Base-by-base conservation (phyloP, 306 rosid genomes). In the Glycine soja region DNA sequence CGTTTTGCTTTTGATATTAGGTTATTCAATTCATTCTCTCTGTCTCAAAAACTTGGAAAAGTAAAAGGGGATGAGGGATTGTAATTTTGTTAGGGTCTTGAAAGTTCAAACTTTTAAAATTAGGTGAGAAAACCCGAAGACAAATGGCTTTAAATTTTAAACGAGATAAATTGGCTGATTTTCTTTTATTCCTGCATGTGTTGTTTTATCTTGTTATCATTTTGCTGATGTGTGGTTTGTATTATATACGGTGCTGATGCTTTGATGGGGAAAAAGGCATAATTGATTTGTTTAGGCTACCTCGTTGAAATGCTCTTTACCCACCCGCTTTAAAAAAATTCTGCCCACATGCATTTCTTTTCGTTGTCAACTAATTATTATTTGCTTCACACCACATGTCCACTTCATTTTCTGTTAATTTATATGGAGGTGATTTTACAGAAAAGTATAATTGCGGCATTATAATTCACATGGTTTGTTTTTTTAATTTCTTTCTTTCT, bases 401-500 rank as follows among this genome's bases (percentile, higher is more conserved):
- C 57, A n/a, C 43, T 40, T 76, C 30, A 58, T 46, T 47, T 45
- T 46, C 18, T 58, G 64, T 51, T 65, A 53, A 48, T 50, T 14
- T 38, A 36, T 43, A 63, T 6, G 63, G 77, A 36, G 52, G 43
- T 42, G 13, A 78, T 14, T n/a, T 32, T 45, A 66, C 32, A 52
- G 53, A 52, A 40, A 54, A 73, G 56, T n/a, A 51, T 24, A 48
- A 38, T 15, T 50, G 59, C 32, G 45, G 34, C 32, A 38, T 30
- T 51, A 3, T 52, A 24, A 50, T 53, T 42, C 59, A 42, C 19
- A 36, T 19, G 14, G n/a, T 64, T 66, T 53, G n/a, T 61, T 64
- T 24, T 80, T 64, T 79, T 24, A 78, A 15, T 58, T 79, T 53
- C 10, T 13, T 45, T 69, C 9, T 70, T 18, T 72, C 47, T 14